Evolutionary conservation across 169 alveolate species (phyloP).

Genomic region (Besnoitia besnoiti): DNA sequence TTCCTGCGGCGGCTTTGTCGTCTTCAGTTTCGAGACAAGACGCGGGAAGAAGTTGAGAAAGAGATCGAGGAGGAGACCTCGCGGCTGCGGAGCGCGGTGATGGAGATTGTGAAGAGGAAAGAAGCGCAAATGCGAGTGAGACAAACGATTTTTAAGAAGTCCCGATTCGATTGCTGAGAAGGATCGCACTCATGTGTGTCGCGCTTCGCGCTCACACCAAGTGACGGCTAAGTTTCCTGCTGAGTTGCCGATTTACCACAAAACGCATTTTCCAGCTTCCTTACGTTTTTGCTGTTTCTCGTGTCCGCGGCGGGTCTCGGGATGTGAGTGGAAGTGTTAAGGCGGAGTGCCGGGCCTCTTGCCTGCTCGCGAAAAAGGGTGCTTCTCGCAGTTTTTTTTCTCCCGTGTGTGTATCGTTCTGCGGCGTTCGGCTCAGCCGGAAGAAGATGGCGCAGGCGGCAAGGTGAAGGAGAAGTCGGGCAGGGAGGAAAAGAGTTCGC

Average conservation of each 20-base stretch:
- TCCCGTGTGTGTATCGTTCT: not conserved
- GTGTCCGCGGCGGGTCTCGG: not conserved
- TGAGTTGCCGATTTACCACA: no score
- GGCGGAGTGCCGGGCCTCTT: no score
- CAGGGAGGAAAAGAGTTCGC: not conserved
- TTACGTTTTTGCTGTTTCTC: not conserved
- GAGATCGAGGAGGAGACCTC: conserved; percentile 21
- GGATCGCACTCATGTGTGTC: no score
- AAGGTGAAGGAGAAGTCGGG: not conserved
- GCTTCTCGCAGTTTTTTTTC: not conserved
- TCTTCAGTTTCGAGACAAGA: conserved; percentile 23
- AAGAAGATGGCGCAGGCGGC: not conserved
- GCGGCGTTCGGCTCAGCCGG: not conserved
- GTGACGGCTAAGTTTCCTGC: no score
- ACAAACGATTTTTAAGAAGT: no score
- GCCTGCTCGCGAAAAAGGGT: not conserved
- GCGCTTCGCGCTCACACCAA: no score
- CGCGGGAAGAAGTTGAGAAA: conserved; percentile 43
- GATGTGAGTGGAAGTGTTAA: no score
- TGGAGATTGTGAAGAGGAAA: not conserved
- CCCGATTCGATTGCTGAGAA: no score
- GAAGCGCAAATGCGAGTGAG: conserved; percentile 14
- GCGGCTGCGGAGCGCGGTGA: not conserved
- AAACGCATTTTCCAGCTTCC: no score
- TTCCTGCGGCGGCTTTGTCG: no score